A percentile compares a stretch with the other conserved stretches of the same genome.
Evolutionary conservation across 164 flowering plant species (phyloP).

Genomic region (Tetracentron sinense): DNA sequence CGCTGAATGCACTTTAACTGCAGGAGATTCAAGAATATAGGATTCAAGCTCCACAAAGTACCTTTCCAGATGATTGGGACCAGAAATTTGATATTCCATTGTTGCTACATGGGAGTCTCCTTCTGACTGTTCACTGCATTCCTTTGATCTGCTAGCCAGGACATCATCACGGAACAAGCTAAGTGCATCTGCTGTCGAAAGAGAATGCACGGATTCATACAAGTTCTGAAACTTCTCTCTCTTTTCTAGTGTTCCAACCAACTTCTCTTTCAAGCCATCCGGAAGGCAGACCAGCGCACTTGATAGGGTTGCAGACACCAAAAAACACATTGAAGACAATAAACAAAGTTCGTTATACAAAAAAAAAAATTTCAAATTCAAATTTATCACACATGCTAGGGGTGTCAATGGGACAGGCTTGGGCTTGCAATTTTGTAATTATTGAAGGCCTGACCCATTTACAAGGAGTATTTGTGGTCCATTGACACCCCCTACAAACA

Average conservation of each 20-base stretch:
- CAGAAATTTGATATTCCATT: conserved; percentile 21
- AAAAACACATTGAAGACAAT: conserved; percentile 1
- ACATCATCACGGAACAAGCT: conserved; percentile 44
- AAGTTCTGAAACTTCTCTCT: conserved; percentile 40
- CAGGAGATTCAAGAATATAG: conserved; percentile 41
- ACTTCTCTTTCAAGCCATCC: conserved; percentile 44
- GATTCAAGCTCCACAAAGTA: conserved; percentile 34
- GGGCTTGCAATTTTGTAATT: too few species aligned
- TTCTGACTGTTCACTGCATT: conserved; percentile 15
- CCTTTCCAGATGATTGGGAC: conserved; percentile 27
- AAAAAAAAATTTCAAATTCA: too few species aligned
- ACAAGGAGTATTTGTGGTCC: too few species aligned
- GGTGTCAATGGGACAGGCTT: too few species aligned
- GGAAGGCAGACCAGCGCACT: conserved; percentile 72
- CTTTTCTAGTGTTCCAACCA: conserved; percentile 40
- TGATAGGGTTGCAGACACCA: neutral
- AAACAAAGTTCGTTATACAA: neutral
- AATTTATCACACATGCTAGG: too few species aligned
- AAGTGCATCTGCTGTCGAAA: conserved; percentile 55
- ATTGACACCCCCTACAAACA: too few species aligned
- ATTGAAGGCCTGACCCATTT: too few species aligned
- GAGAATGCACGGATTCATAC: conserved; percentile 45
- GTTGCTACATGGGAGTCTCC: conserved; percentile 3
- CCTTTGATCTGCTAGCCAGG: conserved; percentile 18
- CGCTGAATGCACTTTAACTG: conserved; percentile 25